A percentile compares a stretch with the other conserved stretches of the same genome.
Conservation (phyloP, 805 yeast genomes). For the Nakazawaea ambrosiae region DNA sequence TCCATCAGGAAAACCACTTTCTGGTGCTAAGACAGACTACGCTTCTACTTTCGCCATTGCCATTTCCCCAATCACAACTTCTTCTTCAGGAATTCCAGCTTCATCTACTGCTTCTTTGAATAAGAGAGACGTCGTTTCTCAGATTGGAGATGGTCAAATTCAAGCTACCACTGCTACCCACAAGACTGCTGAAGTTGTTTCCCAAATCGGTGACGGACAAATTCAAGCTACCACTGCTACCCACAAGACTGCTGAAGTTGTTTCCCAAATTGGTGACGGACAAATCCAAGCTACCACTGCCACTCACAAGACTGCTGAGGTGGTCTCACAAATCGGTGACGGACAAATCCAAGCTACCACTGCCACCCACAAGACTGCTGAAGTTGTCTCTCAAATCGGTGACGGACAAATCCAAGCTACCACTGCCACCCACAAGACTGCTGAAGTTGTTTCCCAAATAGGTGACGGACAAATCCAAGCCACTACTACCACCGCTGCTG, state of each 20-base stretch:
- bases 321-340: constrained; percentile 32
- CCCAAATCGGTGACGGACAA: constrained; percentile 42
- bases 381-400: constrained; percentile 32
- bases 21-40: constrained; percentile 53
- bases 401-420: constrained; percentile 41
- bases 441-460: constrained; percentile 31
- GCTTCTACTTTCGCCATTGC: constrained; percentile 60
- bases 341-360: constrained; percentile 29
- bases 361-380: constrained; percentile 28
- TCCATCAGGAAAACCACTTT: constrained; percentile 41
- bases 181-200: constrained; percentile 28
- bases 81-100: constrained; percentile 13
- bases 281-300: constrained; percentile 46
- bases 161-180: too few species aligned
- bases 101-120: constrained; percentile 19
- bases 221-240: constrained; percentile 31
- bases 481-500: constrained; percentile 26
- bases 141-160: constrained; percentile 40
- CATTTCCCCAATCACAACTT: constrained; percentile 38
- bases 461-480: constrained; percentile 40
- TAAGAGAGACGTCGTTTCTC: constrained; percentile 29
- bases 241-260: constrained; percentile 28
- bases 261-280: constrained; percentile 57
- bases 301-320: constrained; percentile 16
- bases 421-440: constrained; percentile 28